These are phyloP conservation scores for Aspergillus avenaceus DNA, from an alignment of 495 filamentous ascomycete species.

Conservation along the genomic window DNA sequence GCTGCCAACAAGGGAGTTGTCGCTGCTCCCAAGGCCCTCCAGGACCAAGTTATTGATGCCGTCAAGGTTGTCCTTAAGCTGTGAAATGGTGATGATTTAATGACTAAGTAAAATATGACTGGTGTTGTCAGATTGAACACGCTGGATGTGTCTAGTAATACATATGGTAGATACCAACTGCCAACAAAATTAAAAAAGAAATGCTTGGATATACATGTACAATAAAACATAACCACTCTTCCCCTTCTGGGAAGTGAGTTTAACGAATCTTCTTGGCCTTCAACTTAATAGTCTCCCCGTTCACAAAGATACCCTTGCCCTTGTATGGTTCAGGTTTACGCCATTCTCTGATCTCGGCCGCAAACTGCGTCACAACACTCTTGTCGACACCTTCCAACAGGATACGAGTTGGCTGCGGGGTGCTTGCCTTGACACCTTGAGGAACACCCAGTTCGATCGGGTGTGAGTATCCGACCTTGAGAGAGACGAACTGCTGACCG, in stretches of 20 bases:
- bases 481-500: slow-evolving; percentile 79
- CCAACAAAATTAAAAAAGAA: slow-evolving; percentile 18
- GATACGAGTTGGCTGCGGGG: slow-evolving; percentile 90
- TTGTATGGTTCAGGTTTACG: slow-evolving; percentile 95
- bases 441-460: slow-evolving; percentile 86
- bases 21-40: slow-evolving; percentile 72
- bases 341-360: slow-evolving; percentile 83
- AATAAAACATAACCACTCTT: slow-evolving; percentile 22
- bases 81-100: slow-evolving; percentile 26
- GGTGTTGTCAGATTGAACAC: slow-evolving; percentile 20
- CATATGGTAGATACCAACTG: slow-evolving; percentile 24
- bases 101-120: slow-evolving; percentile 8
- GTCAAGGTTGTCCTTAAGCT: slow-evolving; percentile 74
- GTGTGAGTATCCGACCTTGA: slow-evolving; percentile 96
- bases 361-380: slow-evolving; percentile 82
- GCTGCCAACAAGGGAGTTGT: slow-evolving; percentile 88
- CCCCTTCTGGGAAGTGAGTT: slow-evolving; percentile 16
- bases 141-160: slow-evolving; percentile 39
- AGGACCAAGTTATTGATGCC: slow-evolving; percentile 71
- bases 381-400: slow-evolving; percentile 84
- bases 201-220: slow-evolving; percentile 41
- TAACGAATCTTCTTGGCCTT: slow-evolving; percentile 99
- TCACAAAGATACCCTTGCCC: slow-evolving; percentile 98
- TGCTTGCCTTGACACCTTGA: slow-evolving; percentile 76
- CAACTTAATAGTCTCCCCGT: slow-evolving; percentile 93